Evolutionary conservation across 2,329 filamentous ascomycete species (phyloP), one percentile per base, ranked within the genome.

Genomic region (Alternaria alternata): DNA sequence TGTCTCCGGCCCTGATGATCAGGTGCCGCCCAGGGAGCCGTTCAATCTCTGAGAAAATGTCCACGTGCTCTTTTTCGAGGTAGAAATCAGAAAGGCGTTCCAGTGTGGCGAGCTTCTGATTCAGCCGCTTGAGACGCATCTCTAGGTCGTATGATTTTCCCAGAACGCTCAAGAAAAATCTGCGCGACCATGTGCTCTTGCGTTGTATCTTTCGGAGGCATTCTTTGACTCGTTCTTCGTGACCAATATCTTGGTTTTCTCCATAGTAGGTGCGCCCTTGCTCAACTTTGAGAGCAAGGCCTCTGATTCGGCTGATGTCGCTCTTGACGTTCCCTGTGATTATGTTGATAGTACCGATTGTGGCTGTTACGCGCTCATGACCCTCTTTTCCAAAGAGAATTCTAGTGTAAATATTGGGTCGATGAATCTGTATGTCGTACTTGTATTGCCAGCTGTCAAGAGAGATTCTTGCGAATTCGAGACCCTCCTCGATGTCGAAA

Each of bases 361-460:
- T 64, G 11, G 44, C 54, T 24, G 52, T 58, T 22, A 74, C 66
- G 30, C 63, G 61, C 20, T 70, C 55, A 30, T 58, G 64, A 9
- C 72, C 72, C 43, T 59, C 54, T 26, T 58, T 61, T 7, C 71
- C 71, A 20, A 73, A 73, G 3, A 75, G 43, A 4, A 68, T 64
- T 32, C 63, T 64, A 60, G 66, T 62, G 54, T 73, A 71, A 16
- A 69, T 41, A 39, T 59, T 18, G 3, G 67, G 64, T 49, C 61
- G 68, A 6, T 65, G 61, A 22, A 64, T 54, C 18, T 67, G 63
- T 8, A 73, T 55, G 16, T 71, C 65, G 42, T 62, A 73, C 46
- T 70, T 75, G 4, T 54, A 54, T 28, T 70, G 63, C 72, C 72
- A 73, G 20, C 56, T 61, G n/a, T 68, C 55, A 2, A 75, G 59